Evolutionary conservation across 2,329 filamentous ascomycete species (phyloP).

Genomic region (Aspergillus sp.): DNA sequence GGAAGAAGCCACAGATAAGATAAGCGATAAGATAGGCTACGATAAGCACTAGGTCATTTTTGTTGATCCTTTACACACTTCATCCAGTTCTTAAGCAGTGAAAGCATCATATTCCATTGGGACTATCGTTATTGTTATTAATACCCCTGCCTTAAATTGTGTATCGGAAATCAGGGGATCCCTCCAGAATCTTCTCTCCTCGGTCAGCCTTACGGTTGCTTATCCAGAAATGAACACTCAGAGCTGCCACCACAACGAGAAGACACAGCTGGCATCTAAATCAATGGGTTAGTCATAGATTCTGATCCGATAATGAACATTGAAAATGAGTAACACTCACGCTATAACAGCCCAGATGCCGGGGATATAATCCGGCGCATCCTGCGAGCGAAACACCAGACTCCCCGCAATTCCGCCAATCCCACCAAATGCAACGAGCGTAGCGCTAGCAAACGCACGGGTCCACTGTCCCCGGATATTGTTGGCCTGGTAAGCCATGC

Average conservation of each 20-base stretch:
- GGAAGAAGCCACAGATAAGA: no score
- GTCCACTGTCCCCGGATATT: constrained; percentile 90
- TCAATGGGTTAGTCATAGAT: constrained; percentile 3
- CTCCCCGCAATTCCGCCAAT: constrained; percentile 75
- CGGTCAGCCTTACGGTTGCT: constrained; percentile 36
- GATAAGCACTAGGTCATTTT: no score
- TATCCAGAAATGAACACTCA: constrained; percentile 34
- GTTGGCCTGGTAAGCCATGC: constrained; percentile 80
- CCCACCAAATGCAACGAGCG: constrained; percentile 72
- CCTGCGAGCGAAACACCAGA: constrained; percentile 63
- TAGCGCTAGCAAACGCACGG: constrained; percentile 74
- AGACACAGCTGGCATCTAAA: constrained; percentile 35
- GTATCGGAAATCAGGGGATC: constrained; percentile 38
- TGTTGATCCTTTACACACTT: not conserved
- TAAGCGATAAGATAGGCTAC: no score
- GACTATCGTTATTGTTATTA: not conserved
- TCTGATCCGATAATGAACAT: not conserved
- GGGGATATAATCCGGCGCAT: constrained; percentile 35
- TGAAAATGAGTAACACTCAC: constrained; percentile 18
- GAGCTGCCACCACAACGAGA: constrained; percentile 24
- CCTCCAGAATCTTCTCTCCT: constrained; percentile 37
- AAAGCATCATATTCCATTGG: not conserved
- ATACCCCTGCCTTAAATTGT: constrained; percentile 17
- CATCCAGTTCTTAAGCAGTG: not conserved
- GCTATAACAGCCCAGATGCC: constrained; percentile 34